Conservation (phyloP, 2,329 filamentous ascomycete species). For the Colletotrichum caudatum region DNA sequence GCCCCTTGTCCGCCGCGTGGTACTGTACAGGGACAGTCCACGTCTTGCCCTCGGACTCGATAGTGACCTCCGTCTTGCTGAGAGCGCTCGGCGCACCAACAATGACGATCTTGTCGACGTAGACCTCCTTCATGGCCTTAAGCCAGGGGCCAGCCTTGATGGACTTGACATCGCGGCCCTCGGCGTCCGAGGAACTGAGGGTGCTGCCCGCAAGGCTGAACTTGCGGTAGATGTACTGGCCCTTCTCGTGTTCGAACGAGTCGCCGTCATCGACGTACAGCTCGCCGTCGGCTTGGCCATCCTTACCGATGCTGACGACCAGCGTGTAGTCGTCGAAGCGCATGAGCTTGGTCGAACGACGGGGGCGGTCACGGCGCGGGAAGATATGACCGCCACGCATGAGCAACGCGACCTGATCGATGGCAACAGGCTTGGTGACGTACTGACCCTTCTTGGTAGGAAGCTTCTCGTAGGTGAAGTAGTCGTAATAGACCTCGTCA, state of each 20-base stretch:
- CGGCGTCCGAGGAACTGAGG: constrained; percentile 78
- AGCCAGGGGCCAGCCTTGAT: constrained; percentile 77
- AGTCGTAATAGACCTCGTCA: constrained; percentile 92
- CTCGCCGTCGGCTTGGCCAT: constrained; percentile 75
- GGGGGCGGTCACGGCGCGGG: constrained; percentile 87
- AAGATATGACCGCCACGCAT: constrained; percentile 96
- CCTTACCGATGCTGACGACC: constrained; percentile 78
- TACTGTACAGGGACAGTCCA: constrained; percentile 73
- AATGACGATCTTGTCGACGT: constrained; percentile 85
- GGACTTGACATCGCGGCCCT: constrained; percentile 64
- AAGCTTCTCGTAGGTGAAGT: constrained; percentile 87
- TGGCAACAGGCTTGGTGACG: constrained; percentile 78
- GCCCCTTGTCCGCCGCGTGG: constrained; percentile 58
- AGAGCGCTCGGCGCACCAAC: constrained; percentile 82
- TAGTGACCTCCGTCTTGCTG: constrained; percentile 71
- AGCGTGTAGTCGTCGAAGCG: constrained; percentile 95
- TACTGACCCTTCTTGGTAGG: constrained; percentile 75
- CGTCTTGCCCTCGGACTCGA: constrained; percentile 63
- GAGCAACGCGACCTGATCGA: constrained; percentile 88
- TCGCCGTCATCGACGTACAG: constrained; percentile 96
- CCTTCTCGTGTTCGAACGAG: constrained; percentile 86
- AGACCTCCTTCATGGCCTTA: constrained; percentile 81
- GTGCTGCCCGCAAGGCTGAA: constrained; percentile 75
- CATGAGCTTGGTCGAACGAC: constrained; percentile 90
- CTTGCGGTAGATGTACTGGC: constrained; percentile 87